Evolutionary conservation across 1,139 yeast species (phyloP), one percentile per base, ranked within the genome.

Genomic region (Saccharomyces hybrid): DNA sequence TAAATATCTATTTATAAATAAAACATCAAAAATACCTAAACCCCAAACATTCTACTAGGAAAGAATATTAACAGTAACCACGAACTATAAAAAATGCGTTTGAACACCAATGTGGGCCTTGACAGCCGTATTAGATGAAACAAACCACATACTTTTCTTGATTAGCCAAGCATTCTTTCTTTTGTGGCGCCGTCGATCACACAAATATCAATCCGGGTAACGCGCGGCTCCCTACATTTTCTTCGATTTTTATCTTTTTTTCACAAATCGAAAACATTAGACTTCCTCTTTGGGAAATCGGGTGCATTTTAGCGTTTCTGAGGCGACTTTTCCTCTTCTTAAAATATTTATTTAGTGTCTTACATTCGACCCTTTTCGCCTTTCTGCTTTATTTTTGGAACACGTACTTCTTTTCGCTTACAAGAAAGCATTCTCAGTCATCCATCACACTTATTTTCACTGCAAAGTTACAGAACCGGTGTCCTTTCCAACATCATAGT

Each of bases 311-410:
- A 38, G 25, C 44, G 44, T 19, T 38, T 38, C 44, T 38, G 44
- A 38, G 44, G 44, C 44, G 44, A 38, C n/a, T 38, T 38, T 26
- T 38, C 44, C 44, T 38, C 44, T 38, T 38, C 44, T 38, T 14
- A 16, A 16, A 19, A 19, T 38, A 38, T 16, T 16, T 38, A 14
- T 38, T 38, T 38, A 38, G 44, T 38, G 44, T 38, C 19, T 38
- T 38, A 23, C 25, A 38, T 38, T 38, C 44, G 44, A 38, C 44
- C 44, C 44, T 38, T 38, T 34, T 9, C 25, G 6, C 44, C 13
- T 14, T 16, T 11, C 44, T 9, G 5, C 44, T 38, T 38, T 38
- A 38, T 38, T 38, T 38, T 38, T 38, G 44, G 44, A 38, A 38
- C 44, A 38, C 44, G 25, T 38, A 38, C 25, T 11, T 38, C 25